A percentile compares a stretch with the other conserved stretches of the same genome.
Evolutionary conservation across 1,284 basidiomycete genomes (phyloP).

Genomic region (Macrocybe sp.): DNA sequence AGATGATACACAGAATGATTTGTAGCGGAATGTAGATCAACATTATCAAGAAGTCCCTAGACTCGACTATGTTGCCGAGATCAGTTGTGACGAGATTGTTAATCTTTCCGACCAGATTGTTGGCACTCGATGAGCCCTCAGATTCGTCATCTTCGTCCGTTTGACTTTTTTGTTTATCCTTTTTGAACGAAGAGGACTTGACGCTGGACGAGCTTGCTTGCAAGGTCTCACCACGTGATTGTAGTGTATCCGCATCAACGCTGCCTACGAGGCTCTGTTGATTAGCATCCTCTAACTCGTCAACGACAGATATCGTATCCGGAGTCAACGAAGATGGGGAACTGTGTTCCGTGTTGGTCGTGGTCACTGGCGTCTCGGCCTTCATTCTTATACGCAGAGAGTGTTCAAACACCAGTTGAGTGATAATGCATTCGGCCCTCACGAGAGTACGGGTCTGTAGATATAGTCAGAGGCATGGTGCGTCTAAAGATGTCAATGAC

Average conservation of each 20-base stretch:
- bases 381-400: constrained; percentile 64
- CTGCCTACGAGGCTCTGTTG: constrained; percentile 9
- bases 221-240: constrained; percentile 19
- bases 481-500: constrained; percentile 26
- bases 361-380: constrained; percentile 35
- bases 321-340: constrained; percentile 24
- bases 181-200: constrained; percentile 9
- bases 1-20: constrained; percentile 34
- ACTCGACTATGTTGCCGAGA: constrained; percentile 39
- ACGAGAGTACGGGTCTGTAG: constrained; percentile 40
- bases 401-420: constrained; percentile 69
- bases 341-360: constrained; percentile 38
- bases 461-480: constrained; percentile 17
- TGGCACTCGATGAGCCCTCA: constrained; percentile 16
- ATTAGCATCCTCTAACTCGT: constrained; percentile 2
- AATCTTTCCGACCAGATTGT: constrained; percentile 50
- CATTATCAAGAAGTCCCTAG: constrained; percentile 36
- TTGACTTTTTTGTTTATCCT: constrained; percentile 8
- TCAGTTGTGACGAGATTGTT: constrained; percentile 54
- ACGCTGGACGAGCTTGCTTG: constrained; percentile 19
- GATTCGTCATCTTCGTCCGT: constrained; percentile 12
- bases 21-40: constrained; percentile 41
- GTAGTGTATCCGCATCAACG: constrained; percentile 10
- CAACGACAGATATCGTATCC: constrained; percentile 5
- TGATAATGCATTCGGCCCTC: constrained; percentile 57